These are phyloP conservation scores for Geoglossum cookeanum DNA, from an alignment of 2,329 filamentous ascomycete species.

Conservation along the genomic window DNA sequence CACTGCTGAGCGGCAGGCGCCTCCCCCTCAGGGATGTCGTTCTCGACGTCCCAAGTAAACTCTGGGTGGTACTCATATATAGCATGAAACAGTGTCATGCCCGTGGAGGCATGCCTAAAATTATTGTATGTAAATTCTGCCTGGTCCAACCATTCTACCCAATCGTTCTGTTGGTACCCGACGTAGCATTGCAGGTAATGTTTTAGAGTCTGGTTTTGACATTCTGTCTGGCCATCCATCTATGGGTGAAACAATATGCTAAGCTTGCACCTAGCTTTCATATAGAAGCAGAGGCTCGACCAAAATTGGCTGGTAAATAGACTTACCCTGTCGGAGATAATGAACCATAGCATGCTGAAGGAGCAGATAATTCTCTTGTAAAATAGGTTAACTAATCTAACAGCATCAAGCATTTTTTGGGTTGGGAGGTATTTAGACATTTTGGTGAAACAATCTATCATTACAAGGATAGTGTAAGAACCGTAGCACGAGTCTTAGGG, in stretches of 20 bases:
- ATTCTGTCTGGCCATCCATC: slow-evolving; percentile 9
- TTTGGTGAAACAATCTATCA: slow-evolving; percentile 11
- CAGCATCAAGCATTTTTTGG: slow-evolving; percentile 6
- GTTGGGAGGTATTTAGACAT: slow-evolving; percentile 8
- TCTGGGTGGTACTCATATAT: slow-evolving; percentile 7
- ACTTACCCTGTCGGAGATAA: slow-evolving; percentile 12
- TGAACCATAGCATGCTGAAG: slow-evolving; percentile 5
- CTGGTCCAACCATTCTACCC: slow-evolving; percentile 6
- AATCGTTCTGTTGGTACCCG: slow-evolving; percentile 10
- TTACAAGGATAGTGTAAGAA: slow-evolving; percentile 11
- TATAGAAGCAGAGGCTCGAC: neutral
- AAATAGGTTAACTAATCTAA: slow-evolving; percentile 9
- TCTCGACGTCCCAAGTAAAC: slow-evolving; percentile 3
- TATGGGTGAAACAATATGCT: slow-evolving; percentile 5
- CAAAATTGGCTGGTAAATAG: slow-evolving; percentile 9
- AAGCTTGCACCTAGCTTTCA: neutral
- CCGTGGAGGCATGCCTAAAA: slow-evolving; percentile 3
- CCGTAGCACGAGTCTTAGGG: no score
- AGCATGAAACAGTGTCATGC: slow-evolving; percentile 7
- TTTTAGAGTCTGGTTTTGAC: slow-evolving; percentile 6
- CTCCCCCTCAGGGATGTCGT: neutral
- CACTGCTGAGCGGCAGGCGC: neutral
- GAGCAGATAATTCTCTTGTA: slow-evolving; percentile 4
- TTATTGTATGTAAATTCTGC: slow-evolving; percentile 10
- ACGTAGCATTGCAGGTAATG: slow-evolving; percentile 8